Base-by-base conservation (phyloP, 176 grass and related monocot species). In the Panicum miliaceum region DNA sequence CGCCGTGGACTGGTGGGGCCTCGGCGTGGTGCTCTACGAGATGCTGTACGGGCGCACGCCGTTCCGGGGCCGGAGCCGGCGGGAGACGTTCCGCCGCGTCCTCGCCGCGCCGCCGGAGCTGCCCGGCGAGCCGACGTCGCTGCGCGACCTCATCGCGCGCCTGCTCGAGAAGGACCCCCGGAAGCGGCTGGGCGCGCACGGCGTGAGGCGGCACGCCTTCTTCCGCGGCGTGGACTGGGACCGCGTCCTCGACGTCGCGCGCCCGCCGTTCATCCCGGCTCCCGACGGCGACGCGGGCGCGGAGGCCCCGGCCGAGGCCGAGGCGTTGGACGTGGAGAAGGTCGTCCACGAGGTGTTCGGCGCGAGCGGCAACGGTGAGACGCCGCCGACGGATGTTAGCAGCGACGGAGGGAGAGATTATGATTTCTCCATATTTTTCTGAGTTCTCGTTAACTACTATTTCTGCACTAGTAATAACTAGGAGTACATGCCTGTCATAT, bases 1-100 rank as follows among this genome's bases (percentile, higher is more conserved):
- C 88, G 89, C 94, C 5, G 91, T 97, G 12, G 91, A 97, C 78
- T 86, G 91, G 91, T 97, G 91, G 91, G 79, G 89, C 22, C 87
- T 94, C 16, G 89, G 91, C n/a, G 80, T 97, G 10, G 91, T 97
- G 40, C 82, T 97, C 32, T 92, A 92, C 85, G 91, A 97, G 87
- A 92, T 97, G 91, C 54, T 94, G 8, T 97, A 94, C 78, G 91
- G 85, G 0, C 82, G 75, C 75, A 94, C 94, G 32, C 94, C 94
- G 12, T 97, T 94, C 81, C 84, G 89, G 51, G 94, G 94, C 23
- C 87, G 64, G 71, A 93, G 85, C 77, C 84, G 87, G 16, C 87
- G 82, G 76, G 94, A 97, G 77, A 97, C 91, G 60, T 97, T 97
- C 78, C 85, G 76, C 59, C 85, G 91, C 79, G 89, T 92, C 26